Base-by-base conservation (phyloP, 116 monocot species). In the Zostera marina region DNA sequence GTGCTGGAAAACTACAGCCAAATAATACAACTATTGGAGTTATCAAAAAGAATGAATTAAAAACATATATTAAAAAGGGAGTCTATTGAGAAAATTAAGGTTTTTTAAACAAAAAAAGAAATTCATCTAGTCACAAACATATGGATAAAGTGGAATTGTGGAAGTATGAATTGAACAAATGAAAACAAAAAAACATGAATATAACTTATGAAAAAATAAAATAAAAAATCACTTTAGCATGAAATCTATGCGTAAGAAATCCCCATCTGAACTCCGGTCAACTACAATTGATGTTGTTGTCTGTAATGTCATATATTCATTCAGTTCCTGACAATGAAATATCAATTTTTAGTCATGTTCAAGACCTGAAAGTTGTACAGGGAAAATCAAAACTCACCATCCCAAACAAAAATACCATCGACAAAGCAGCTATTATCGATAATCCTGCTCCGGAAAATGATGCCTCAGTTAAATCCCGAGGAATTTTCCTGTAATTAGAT, bases 401-500 rank as follows among this genome's bases (percentile, higher is more conserved):
- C 75, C 94, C 94, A 70, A 94, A 94, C 69, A 94, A 82, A 75
- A 94, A 80, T 66, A 82, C 67, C 69, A 88, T 88, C 44, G 60
- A 66, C 22, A 94, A 61, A 16, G 85, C 88, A 13, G 94, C 85
- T 54, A 88, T 39, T 22, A 94, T 88, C 44, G 94, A 94, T 48
- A 94, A 74, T 25, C 94, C 81, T 46, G 88, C 94, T 54, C 94
- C 94, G 24, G 84, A 88, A 52, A 94, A 77, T 23, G 94, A 94
- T 51, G 94, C 94, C 75, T 94, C 94, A 0, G 94, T 94, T 73
- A 94, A 85, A 74, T 94, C 94, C 64, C 94, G 75, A 5, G 94
- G 94, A 62, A 85, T 94, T 71, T 94, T 94, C 80, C 94, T 94
- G 85, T 32, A 77, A 11, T 23, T 22, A 9, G n/a, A 54, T n/a